Base-by-base conservation (phyloP, 2,329 filamentous ascomycete genomes). In the Penicillium sclerotiorum region DNA sequence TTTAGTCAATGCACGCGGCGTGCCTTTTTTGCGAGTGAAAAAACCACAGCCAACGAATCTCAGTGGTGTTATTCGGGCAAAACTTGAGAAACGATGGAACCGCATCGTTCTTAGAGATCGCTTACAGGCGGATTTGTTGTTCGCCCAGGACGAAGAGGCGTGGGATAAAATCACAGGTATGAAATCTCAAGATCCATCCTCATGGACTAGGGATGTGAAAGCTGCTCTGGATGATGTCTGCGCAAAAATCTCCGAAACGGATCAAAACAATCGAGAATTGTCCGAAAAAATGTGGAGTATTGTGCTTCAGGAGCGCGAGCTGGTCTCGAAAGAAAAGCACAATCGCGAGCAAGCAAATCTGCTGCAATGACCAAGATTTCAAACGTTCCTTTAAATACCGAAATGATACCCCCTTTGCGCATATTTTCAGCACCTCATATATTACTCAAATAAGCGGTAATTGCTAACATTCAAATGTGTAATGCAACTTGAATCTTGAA, bases 1-100 rank as follows among this genome's bases (percentile, higher is more conserved):
- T 6, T 61, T 76, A 11, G 71, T 75, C 32, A 71, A 66, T 56
- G 73, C 73, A 11, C 67, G 71, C 7, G 72, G 72, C 12, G 48
- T 76, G 9, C 73, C 74, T 2, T 69, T 75, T 36, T 57, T 77
- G 39, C 70, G 73, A 41, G 73, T 75, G 43, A 73, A 74, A 43
- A 76, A 76, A 40, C 74, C 73, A 1, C 71, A 75, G 44, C 73
- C 74, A 8, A 64, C 61, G 50, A 67, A 64, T 44, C 51, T 77
- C 20, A 73, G 69, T 39, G 57, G 66, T 4, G 60, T 73, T 2
- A 60, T 76, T 45, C 64, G 64, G 38, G 60, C 55, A 23, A 73
- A 72, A 42, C 60, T 72, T 15, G 59, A 60, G 8, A 66, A 59
- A 17, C 67, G 73, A 17, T 66, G 66, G 61, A 65, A 64, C 8